Conservation (phyloP, 202 grass and related monocot species). For the Carex arenaria region DNA sequence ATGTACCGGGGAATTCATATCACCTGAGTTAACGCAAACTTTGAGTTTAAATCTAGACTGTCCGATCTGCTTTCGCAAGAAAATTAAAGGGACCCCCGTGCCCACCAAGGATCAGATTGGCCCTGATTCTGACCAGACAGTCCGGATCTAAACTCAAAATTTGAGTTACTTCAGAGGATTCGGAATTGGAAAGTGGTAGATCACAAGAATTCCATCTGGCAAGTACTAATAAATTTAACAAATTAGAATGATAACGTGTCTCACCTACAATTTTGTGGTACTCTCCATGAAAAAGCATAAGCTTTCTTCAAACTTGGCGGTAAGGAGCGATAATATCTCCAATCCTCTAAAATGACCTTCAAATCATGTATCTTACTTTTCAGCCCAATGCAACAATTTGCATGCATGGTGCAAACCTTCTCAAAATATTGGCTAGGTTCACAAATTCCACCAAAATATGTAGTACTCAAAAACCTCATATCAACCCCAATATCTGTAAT, state of each 20-base stretch:
- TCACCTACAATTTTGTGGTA: conserved; percentile 69
- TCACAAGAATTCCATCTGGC: not conserved
- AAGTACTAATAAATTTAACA: not conserved
- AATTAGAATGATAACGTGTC: not conserved
- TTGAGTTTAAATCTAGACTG: too few relatives aligned
- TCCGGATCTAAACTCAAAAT: too few relatives aligned
- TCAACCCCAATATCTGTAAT: conserved; percentile 47
- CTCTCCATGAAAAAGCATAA: conserved; percentile 38
- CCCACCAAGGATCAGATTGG: too few relatives aligned
- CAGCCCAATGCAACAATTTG: conserved; percentile 60
- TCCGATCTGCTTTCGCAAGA: too few relatives aligned
- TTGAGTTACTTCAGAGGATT: too few relatives aligned
- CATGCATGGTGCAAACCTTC: conserved; percentile 71
- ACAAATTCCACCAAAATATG: conserved; percentile 66
- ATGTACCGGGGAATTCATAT: not conserved
- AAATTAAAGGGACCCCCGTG: too few relatives aligned
- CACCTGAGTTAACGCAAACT: too few relatives aligned
- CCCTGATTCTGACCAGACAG: too few relatives aligned
- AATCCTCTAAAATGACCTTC: conserved; percentile 59
- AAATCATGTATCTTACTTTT: conserved; percentile 60
- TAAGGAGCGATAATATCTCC: conserved; percentile 62
- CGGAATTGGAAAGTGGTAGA: not conserved
- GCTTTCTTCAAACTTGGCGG: conserved; percentile 36
- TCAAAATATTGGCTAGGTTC: conserved; percentile 56
- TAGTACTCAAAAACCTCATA: conserved; percentile 69